phyloP scores from a whole-genome alignment of 768 basidiomycete genomes.

The Pulveroboletus sp. region DNA sequence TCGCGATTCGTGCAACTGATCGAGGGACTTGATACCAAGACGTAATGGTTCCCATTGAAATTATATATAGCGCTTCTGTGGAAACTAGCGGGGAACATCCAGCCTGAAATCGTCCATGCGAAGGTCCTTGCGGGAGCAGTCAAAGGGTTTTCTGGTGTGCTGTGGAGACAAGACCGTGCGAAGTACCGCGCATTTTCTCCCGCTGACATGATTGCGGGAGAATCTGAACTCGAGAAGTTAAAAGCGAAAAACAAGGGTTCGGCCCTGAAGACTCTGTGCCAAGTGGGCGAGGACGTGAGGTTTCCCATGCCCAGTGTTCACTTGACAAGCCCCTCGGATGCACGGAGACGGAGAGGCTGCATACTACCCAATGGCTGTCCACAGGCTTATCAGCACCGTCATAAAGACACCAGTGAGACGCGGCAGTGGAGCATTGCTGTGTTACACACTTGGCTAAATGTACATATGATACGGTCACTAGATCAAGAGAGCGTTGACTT shows the following conservation, averaged over 20 bases:
- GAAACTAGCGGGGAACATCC: not conserved
- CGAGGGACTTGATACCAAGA: not conserved
- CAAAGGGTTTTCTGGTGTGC: too few relatives aligned
- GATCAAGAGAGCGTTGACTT: not conserved
- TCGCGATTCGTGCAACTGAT: not conserved
- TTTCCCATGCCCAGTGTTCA: slow-evolving; percentile 4
- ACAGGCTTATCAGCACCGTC: too few relatives aligned
- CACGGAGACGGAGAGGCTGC: too few relatives aligned
- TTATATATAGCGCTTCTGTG: not conserved
- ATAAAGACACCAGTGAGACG: not conserved
- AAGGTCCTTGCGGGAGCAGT: not conserved
- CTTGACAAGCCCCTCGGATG: not conserved
- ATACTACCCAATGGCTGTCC: too few relatives aligned
- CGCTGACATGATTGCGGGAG: slow-evolving; percentile 5
- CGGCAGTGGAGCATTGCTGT: not conserved
- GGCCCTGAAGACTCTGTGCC: not conserved
- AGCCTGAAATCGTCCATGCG: not conserved
- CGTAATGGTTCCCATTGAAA: slow-evolving; percentile 2
- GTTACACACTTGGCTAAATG: not conserved
- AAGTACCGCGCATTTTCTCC: not conserved
- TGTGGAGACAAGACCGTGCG: not conserved
- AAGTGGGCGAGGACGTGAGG: not conserved
- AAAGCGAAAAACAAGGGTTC: not conserved
- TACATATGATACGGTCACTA: slow-evolving; percentile 7
- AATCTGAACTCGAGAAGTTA: not conserved